phyloP scores from a whole-genome alignment of 2,329 filamentous ascomycete species.

The Pseudopithomyces chartarum region DNA sequence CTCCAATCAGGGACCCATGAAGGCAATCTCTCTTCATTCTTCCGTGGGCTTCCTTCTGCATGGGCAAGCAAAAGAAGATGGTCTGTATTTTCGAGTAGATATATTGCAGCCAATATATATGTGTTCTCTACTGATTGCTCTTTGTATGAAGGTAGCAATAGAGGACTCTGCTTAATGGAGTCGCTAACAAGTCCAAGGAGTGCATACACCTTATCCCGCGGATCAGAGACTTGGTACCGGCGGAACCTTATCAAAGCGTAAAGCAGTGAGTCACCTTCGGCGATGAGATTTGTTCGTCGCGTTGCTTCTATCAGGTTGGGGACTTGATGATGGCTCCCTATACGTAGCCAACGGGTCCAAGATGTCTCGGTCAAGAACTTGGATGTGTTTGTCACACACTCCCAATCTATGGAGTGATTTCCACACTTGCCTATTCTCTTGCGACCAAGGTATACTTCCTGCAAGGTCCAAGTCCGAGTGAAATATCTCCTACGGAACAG shows the following conservation, averaged over 20 bases:
- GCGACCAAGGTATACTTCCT: slow-evolving; percentile 1
- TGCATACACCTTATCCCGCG: slow-evolving; percentile 9
- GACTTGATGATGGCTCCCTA: not conserved
- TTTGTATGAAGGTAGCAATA: not conserved
- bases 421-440: not conserved
- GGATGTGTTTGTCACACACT: not conserved
- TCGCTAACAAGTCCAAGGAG: not conserved
- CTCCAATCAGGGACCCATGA: slow-evolving; percentile 6
- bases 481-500: slow-evolving; percentile 8
- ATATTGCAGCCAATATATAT: not conserved
- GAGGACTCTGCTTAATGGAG: not conserved
- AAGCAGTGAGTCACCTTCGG: not conserved
- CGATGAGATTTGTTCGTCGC: not conserved
- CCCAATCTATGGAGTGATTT: not conserved
- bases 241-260: slow-evolving; percentile 6
- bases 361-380: not conserved
- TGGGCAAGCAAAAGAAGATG: not conserved
- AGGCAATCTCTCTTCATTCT: not conserved
- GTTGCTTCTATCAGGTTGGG: not conserved
- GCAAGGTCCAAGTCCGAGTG: slow-evolving; percentile 4
- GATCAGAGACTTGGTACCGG: slow-evolving; percentile 1
- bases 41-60: slow-evolving; percentile 4
- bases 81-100: slow-evolving; percentile 2
- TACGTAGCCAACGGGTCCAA: not conserved
- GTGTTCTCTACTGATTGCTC: not conserved